Base-by-base conservation (phyloP, 2,329 filamentous ascomycete genomes). In the Penicillium sp. region DNA sequence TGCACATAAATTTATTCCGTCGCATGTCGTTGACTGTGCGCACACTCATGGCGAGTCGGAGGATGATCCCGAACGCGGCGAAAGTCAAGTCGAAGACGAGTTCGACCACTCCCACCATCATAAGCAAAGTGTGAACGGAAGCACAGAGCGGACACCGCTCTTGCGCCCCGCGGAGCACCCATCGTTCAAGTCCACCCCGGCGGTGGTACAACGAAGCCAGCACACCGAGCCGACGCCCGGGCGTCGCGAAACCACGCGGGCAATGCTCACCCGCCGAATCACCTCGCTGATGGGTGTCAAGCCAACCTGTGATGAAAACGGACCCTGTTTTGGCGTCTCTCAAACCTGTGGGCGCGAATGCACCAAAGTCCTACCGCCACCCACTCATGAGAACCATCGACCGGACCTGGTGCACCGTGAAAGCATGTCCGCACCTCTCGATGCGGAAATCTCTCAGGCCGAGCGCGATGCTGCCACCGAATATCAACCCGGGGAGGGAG, bases 291-390 rank as follows among this genome's bases (percentile, higher is more conserved):
- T 85, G 9, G 74, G 74, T 9, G 74, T 75, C 27, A 82, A 82
- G 56, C 67, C 77, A 1, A 67, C 74, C 3, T 87, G 85, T 60
- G 82, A 85, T 57, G 79, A 83, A 50, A 73, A 80, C 49, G 84
- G 83, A 0, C 81, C 83, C 16, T 88, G 85, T 59, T 83, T 82
- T 61, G 85, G 85, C 0, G 82, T 83, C 60, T 84, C 83, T 3
- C 82, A 86, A 60, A 79, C 83, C 1, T 87, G 85, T 63, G 84
- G 84, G 1, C 75, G 77, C 22, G 83, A 86, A 56, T 87, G 85
- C 67, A 82, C 83, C 62, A 84, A 82, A 66, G 67, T 73, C 4
- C 64, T 72, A 16, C 60, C 52, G 16, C 55, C 58, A 40, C 46
- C 56, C 36, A n/a, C 52, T 16, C 55, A 62, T 47, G 64, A 66